Conservation (phyloP, 129 eudicot genomes). For the Centaurea solstitialis region DNA sequence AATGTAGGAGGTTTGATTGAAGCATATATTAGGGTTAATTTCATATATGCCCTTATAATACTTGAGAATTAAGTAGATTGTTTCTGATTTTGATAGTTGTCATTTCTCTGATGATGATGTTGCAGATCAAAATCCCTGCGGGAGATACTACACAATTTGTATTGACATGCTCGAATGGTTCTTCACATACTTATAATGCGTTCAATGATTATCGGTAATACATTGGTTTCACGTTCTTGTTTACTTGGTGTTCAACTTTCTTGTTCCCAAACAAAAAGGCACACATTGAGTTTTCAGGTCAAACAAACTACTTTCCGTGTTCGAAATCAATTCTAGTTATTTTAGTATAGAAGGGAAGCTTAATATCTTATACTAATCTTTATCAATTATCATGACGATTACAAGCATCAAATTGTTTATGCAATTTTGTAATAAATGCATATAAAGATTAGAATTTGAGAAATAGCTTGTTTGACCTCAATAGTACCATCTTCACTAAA, state of each 20-base stretch:
- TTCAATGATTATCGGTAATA: constrained; percentile 74
- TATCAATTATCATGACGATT: not conserved
- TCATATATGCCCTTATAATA: too few species aligned
- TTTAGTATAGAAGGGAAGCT: not conserved
- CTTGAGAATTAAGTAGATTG: not conserved
- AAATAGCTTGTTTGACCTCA: not conserved
- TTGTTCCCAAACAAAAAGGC: not conserved
- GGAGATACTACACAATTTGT: constrained; percentile 84
- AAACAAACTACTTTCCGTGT: not conserved
- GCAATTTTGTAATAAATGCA: not conserved
- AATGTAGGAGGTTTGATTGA: not conserved
- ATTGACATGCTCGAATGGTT: constrained; percentile 71
- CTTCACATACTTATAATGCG: constrained; percentile 75
- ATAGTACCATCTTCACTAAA: not conserved
- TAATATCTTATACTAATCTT: not conserved
- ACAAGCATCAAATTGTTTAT: constrained; percentile 11
- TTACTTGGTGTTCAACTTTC: not conserved
- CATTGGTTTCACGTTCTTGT: too few species aligned
- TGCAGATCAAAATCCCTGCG: constrained; percentile 87
- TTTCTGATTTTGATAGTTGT: not conserved
- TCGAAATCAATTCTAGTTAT: not conserved
- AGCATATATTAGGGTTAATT: not conserved
- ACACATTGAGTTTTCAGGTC: constrained; percentile 15
- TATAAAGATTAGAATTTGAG: not conserved
- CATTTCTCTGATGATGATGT: constrained; percentile 15